These are phyloP conservation scores for Colletotrichum spinosum DNA, from an alignment of 2,329 filamentous ascomycete genomes.

Conservation along the genomic window DNA sequence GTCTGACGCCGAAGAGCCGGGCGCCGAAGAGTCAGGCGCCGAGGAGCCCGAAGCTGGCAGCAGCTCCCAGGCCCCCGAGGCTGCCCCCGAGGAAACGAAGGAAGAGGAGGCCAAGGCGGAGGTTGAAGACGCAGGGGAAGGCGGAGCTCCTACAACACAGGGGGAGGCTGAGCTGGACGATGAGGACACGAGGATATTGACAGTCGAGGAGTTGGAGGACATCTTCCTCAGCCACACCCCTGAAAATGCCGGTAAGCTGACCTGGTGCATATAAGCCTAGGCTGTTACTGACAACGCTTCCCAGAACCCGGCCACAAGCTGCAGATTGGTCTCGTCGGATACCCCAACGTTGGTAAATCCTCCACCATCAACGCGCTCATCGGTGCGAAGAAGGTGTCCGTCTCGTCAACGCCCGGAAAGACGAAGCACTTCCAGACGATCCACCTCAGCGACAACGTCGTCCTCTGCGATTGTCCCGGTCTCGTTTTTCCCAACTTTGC, in stretches of 20 bases:
- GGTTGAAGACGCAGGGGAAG: conserved; percentile 45
- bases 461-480: conserved; percentile 98
- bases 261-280: not conserved
- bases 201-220: conserved; percentile 90
- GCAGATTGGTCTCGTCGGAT: conserved; percentile 93
- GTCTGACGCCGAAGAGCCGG: conserved; percentile 28
- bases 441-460: conserved; percentile 87
- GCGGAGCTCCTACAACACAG: conserved; percentile 47
- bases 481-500: conserved; percentile 99
- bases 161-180: conserved; percentile 56
- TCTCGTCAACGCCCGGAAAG: conserved; percentile 96
- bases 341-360: conserved; percentile 99
- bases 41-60: conserved; percentile 47
- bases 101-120: conserved; percentile 51
- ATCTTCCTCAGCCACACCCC: conserved; percentile 83
- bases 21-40: conserved; percentile 52
- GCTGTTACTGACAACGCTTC: conserved; percentile 26
- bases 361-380: conserved; percentile 99
- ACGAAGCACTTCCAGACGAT: conserved; percentile 99
- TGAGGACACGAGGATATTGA: conserved; percentile 82
- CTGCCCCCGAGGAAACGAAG: conserved; percentile 40
- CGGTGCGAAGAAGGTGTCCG: conserved; percentile 97
- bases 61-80: not conserved
- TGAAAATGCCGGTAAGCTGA: conserved; percentile 59
- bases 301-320: conserved; percentile 72